Conservation (phyloP, 139 green algal species). For the Chlamydomonas incerta region DNA sequence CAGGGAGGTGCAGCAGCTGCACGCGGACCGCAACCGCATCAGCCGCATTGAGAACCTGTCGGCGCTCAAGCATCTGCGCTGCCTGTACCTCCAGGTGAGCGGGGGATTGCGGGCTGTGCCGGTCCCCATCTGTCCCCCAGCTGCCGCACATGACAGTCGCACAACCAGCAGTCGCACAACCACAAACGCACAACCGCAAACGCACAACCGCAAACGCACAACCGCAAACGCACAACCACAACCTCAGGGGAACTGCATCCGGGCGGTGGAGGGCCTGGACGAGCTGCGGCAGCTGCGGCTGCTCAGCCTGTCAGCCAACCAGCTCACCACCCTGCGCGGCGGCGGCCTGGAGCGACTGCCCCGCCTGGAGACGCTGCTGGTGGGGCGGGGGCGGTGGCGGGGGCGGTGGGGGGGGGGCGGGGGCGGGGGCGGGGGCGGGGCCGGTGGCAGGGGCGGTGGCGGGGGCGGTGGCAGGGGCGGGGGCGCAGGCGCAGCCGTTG, state of each 20-base stretch:
- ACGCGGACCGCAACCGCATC: slow-evolving; percentile 32
- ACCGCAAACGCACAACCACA: no score
- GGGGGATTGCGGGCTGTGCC: no score
- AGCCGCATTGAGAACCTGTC: slow-evolving; percentile 25
- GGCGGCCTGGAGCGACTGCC: slow-evolving; percentile 3
- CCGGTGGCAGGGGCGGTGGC: no score
- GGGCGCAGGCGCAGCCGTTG: no score
- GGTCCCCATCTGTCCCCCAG: no score
- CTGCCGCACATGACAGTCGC: no score
- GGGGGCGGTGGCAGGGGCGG: no score
- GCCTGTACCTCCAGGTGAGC: slow-evolving; percentile 27
- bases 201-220: no score
- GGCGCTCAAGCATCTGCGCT: neutral
- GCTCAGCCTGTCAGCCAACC: slow-evolving; percentile 12
- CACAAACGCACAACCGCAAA: no score
- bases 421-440: no score
- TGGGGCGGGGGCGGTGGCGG: no score
- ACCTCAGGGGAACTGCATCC: slow-evolving; percentile 25
- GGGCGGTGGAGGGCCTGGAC: slow-evolving; percentile 14
- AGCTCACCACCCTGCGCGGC: neutral
- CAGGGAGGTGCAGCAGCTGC: slow-evolving; percentile 42
- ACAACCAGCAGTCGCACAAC: neutral
- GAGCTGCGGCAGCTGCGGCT: slow-evolving; percentile 10
- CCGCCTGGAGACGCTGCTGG: slow-evolving; percentile 32
- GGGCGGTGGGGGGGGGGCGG: no score